Evolutionary conservation across 768 basidiomycete genomes (phyloP).

Genomic region (Leccinum ochraceum): DNA sequence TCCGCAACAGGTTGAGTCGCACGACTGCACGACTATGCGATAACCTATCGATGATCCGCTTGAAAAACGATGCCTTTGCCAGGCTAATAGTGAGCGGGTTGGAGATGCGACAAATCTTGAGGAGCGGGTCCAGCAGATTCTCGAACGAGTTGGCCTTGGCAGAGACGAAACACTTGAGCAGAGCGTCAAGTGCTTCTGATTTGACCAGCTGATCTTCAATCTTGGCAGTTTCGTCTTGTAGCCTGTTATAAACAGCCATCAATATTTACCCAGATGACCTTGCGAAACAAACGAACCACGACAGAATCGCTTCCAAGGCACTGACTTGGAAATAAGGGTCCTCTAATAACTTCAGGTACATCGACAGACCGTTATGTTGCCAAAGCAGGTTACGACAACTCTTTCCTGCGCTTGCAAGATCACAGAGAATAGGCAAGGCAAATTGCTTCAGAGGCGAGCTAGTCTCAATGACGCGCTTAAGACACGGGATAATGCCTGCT

Average conservation of each 20-base stretch:
- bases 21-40: conserved; percentile 78
- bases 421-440: conserved; percentile 94
- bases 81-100: conserved; percentile 71
- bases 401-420: conserved; percentile 94
- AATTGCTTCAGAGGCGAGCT: conserved; percentile 96
- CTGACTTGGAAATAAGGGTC: conserved; percentile 93
- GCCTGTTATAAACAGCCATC: conserved; percentile 46
- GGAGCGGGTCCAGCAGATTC: conserved; percentile 86
- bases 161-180: conserved; percentile 78
- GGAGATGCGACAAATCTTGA: conserved; percentile 89
- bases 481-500: conserved; percentile 89
- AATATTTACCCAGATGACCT: neutral
- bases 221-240: conserved; percentile 92
- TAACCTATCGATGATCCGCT: conserved; percentile 82
- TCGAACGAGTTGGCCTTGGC: conserved; percentile 92
- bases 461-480: conserved; percentile 85
- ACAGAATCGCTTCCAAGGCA: conserved; percentile 85
- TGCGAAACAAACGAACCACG: conserved; percentile 59
- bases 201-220: conserved; percentile 89
- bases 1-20: conserved; percentile 83
- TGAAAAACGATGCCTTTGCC: conserved; percentile 82
- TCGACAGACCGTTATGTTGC: conserved; percentile 87
- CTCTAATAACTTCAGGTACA: conserved; percentile 77
- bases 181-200: conserved; percentile 57
- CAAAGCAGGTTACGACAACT: conserved; percentile 86